A percentile compares a stretch with the other conserved stretches of the same genome.
These are phyloP conservation scores for Volutella citrinella DNA, from an alignment of 2,329 filamentous ascomycete genomes.

Conservation along the genomic window DNA sequence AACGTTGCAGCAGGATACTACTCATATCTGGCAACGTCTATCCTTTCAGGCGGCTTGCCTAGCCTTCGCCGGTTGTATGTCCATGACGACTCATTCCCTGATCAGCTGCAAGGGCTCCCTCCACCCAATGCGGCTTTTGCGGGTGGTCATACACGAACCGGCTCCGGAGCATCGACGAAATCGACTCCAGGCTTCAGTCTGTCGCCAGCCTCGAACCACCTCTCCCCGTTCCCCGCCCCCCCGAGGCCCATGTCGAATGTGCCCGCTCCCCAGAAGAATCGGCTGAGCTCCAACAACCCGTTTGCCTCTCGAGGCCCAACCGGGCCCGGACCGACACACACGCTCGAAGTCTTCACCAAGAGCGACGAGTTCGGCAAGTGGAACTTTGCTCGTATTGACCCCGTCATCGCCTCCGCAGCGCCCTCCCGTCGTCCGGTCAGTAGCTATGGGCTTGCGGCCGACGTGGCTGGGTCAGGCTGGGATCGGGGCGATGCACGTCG, in stretches of 20 bases:
- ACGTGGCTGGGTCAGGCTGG: constrained; percentile 48
- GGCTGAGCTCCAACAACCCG: constrained; percentile 61
- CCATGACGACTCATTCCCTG: constrained; percentile 78
- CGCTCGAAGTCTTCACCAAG: constrained; percentile 60
- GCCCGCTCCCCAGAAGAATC: constrained; percentile 29
- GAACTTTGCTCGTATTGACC: constrained; percentile 53
- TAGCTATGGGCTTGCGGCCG: constrained; percentile 56
- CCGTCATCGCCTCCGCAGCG: constrained; percentile 22
- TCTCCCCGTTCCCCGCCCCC: constrained; percentile 21
- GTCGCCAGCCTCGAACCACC: constrained; percentile 19
- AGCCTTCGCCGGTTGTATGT: constrained; percentile 77
- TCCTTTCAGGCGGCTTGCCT: constrained; percentile 73
- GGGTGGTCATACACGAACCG: constrained; percentile 28
- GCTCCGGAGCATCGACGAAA: constrained; percentile 28
- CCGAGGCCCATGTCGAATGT: constrained; percentile 29
- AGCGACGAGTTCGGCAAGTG: constrained; percentile 56
- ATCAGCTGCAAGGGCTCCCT: constrained; percentile 69
- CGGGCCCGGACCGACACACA: constrained; percentile 44
- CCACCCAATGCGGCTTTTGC: constrained; percentile 50
- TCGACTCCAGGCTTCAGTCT: constrained; percentile 23
- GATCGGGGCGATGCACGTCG: constrained; percentile 49
- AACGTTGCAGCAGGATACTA: constrained; percentile 67
- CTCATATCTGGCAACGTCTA: constrained; percentile 78
- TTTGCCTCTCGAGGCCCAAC: constrained; percentile 41
- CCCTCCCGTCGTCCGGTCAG: constrained; percentile 44